These are phyloP conservation scores for Capronia coronata DNA, from an alignment of 2,329 filamentous ascomycete genomes.

Conservation along the genomic window DNA sequence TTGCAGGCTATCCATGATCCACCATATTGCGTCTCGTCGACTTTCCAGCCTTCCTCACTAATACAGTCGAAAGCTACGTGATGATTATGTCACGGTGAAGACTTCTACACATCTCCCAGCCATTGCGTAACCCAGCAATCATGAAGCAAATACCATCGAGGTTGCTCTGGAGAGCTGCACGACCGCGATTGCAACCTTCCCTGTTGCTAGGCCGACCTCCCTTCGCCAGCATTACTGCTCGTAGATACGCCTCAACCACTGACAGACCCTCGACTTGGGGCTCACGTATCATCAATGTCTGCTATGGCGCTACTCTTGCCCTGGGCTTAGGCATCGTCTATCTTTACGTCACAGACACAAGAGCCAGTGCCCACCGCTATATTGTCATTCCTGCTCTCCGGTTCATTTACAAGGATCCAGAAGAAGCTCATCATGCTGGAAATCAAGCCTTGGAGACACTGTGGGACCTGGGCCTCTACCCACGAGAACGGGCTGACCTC, in stretches of 20 bases:
- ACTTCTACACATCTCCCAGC: background rate
- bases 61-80: too few species aligned
- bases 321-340: slow-evolving; percentile 48
- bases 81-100: background rate
- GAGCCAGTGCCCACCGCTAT: slow-evolving; percentile 63
- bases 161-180: slow-evolving; percentile 11
- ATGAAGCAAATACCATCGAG: slow-evolving; percentile 8
- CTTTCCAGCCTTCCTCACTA: too few species aligned
- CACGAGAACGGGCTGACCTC: slow-evolving; percentile 66
- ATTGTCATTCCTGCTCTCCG: slow-evolving; percentile 48
- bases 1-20: too few species aligned
- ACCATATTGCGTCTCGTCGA: too few species aligned
- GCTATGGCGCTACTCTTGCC: slow-evolving; percentile 51
- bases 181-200: background rate
- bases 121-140: background rate
- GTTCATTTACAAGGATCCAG: slow-evolving; percentile 45
- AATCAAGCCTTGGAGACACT: slow-evolving; percentile 65
- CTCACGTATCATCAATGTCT: slow-evolving; percentile 44
- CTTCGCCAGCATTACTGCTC: slow-evolving; percentile 1
- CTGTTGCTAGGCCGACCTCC: background rate
- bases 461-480: slow-evolving; percentile 68
- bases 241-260: slow-evolving; percentile 24
- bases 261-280: slow-evolving; percentile 10
- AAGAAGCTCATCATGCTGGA: slow-evolving; percentile 84
- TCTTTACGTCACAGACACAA: slow-evolving; percentile 67